Conservation (phyloP, 1,284 basidiomycete genomes). For the Rhodotorula sp. region DNA sequence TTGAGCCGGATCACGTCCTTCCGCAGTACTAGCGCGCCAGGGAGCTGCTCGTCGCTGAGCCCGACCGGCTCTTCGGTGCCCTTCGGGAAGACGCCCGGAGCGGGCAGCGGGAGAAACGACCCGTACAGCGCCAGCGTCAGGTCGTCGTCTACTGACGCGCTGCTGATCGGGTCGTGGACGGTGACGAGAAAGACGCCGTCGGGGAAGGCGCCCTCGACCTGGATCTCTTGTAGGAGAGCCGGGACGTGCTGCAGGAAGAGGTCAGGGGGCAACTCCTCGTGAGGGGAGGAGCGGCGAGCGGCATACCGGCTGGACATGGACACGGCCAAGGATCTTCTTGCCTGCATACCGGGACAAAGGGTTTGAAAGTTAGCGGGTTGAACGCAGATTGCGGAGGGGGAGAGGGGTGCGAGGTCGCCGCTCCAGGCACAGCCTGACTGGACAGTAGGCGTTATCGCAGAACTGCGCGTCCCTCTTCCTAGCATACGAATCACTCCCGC, state of each 20-base stretch:
- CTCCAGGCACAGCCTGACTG: no score
- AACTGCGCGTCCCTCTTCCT: no score
- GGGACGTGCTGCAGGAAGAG: constrained; percentile 45
- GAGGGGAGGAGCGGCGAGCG: constrained; percentile 50
- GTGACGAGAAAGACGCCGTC: constrained; percentile 92
- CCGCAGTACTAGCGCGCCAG: constrained; percentile 60
- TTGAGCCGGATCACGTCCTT: constrained; percentile 73
- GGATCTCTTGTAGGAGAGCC: constrained; percentile 65
- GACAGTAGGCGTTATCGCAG: no score
- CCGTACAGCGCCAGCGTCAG: constrained; percentile 82
- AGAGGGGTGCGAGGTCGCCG: no score
- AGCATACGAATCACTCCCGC: no score
- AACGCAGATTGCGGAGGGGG: no score
- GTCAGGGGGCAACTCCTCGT: background rate
- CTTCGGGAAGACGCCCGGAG: constrained; percentile 64
- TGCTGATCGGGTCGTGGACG: constrained; percentile 82
- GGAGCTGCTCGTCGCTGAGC: constrained; percentile 20
- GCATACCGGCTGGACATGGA: constrained; percentile 77
- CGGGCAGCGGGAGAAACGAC: constrained; percentile 83
- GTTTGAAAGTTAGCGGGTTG: background rate
- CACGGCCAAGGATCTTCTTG: constrained; percentile 80
- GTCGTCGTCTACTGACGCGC: constrained; percentile 69
- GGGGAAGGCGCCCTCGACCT: constrained; percentile 87
- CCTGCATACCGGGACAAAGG: constrained; percentile 51
- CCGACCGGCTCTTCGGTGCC: constrained; percentile 54